Conservation (phyloP, 1,139 yeast genomes). For the Yamadazyma epiphylla region DNA sequence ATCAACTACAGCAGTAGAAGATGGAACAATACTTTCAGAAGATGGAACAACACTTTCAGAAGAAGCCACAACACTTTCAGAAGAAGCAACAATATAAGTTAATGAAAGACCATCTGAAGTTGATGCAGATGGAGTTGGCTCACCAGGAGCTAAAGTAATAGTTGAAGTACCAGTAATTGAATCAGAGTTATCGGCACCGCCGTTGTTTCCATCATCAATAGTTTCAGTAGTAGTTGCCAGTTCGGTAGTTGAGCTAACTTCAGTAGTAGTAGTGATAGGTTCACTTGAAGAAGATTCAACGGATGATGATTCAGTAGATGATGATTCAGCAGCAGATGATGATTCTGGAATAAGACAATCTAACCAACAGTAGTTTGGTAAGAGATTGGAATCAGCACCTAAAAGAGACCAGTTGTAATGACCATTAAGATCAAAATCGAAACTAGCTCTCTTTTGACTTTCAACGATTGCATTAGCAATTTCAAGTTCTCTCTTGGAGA, state of each 20-base stretch:
- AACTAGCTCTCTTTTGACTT: slow-evolving; percentile 11
- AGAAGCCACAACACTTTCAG: slow-evolving; percentile 1
- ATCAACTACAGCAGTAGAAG: slow-evolving; percentile 1
- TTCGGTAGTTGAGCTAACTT: slow-evolving; percentile 6
- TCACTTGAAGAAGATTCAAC: slow-evolving; percentile 4
- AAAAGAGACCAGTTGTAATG: slow-evolving; percentile 7
- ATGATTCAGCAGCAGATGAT: slow-evolving; percentile 8
- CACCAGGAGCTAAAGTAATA: background rate
- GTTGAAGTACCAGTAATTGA: background rate
- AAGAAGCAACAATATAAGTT: slow-evolving; percentile 1
- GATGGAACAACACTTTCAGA: slow-evolving; percentile 1
- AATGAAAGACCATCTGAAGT: slow-evolving; percentile 1
- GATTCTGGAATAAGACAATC: slow-evolving; percentile 12
- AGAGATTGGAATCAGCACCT: slow-evolving; percentile 14
- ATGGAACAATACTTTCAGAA: slow-evolving; percentile 3
- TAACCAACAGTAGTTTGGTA: slow-evolving; percentile 31
- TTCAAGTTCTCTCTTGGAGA: slow-evolving; percentile 11
- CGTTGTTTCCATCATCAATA: slow-evolving; percentile 2
- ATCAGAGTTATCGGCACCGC: background rate
- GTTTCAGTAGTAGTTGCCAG: slow-evolving; percentile 3
- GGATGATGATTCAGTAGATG: slow-evolving; percentile 9
- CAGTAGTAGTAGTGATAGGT: slow-evolving; percentile 3
- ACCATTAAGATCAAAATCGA: slow-evolving; percentile 6
- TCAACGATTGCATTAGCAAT: slow-evolving; percentile 8
- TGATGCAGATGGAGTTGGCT: background rate